These are phyloP conservation scores for Barnettozyma californica DNA, from an alignment of 805 yeast species.

Conservation along the genomic window DNA sequence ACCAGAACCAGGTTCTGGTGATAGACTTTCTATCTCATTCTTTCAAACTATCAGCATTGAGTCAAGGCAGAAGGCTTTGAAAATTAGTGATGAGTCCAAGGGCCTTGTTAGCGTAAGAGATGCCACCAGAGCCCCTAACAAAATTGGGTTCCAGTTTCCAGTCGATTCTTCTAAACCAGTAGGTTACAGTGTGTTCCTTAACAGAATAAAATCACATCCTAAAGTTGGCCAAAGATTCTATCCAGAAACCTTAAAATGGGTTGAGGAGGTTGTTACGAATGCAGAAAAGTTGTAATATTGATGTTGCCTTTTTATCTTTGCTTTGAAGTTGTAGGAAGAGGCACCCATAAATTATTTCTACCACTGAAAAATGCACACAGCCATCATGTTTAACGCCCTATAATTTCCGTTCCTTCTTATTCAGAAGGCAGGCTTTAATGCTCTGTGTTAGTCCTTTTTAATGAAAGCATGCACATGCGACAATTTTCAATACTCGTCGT, in stretches of 20 bases:
- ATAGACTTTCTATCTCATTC: conserved; percentile 42
- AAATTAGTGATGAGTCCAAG: conserved; percentile 15
- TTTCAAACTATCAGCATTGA: conserved; percentile 41
- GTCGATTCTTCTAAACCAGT: conserved; percentile 33
- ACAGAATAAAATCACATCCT: conserved; percentile 44
- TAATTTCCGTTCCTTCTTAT: too few relatives aligned
- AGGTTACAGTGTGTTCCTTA: conserved; percentile 41
- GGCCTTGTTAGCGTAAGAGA: conserved; percentile 17
- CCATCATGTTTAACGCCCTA: too few relatives aligned
- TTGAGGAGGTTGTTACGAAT: conserved; percentile 24
- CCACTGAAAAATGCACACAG: too few relatives aligned
- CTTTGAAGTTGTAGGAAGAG: too few relatives aligned
- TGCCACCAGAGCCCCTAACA: conserved; percentile 14
- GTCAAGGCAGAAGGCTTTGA: conserved; percentile 16
- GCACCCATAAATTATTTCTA: too few relatives aligned
- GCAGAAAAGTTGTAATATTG: conserved; percentile 21
- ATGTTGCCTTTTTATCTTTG: too few relatives aligned
- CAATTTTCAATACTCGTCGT: too few relatives aligned
- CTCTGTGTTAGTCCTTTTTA: too few relatives aligned
- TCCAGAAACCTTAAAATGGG: conserved; percentile 35
- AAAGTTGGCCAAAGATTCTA: conserved; percentile 44
- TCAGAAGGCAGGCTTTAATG: too few relatives aligned
- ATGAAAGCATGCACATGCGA: too few relatives aligned
- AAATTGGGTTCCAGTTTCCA: conserved; percentile 25
- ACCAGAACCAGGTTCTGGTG: conserved; percentile 18